Evolutionary conservation across 2,329 filamentous ascomycete species (phyloP).

Genomic region (Nemania bipapillata): DNA sequence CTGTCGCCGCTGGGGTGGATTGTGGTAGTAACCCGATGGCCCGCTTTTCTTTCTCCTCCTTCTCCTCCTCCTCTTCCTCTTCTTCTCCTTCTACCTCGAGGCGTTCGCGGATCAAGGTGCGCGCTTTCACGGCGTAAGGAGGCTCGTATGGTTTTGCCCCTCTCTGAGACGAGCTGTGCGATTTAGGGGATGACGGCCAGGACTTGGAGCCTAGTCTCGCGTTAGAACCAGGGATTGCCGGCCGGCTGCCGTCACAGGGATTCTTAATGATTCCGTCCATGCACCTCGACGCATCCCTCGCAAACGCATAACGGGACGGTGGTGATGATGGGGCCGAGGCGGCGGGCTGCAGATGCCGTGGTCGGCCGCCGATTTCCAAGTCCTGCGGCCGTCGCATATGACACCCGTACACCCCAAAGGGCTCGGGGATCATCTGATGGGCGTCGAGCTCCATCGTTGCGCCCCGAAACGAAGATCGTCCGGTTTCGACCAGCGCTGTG

Average conservation of each 20-base stretch:
- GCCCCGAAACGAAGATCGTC: slow-evolving; percentile 15
- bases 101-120: background rate
- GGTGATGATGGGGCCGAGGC: slow-evolving; percentile 31
- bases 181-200: background rate
- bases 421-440: slow-evolving; percentile 38
- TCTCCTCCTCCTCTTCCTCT: background rate
- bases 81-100: background rate
- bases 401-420: slow-evolving; percentile 39
- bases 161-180: background rate
- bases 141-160: background rate
- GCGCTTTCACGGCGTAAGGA: background rate
- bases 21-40: background rate
- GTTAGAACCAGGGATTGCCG: background rate
- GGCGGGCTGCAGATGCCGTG: slow-evolving; percentile 33
- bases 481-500: background rate
- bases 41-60: background rate
- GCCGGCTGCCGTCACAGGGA: background rate
- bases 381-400: slow-evolving; percentile 35
- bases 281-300: slow-evolving; percentile 24
- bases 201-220: slow-evolving; percentile 5
- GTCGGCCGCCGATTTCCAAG: slow-evolving; percentile 31
- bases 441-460: slow-evolving; percentile 39
- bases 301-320: slow-evolving; percentile 28
- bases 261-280: slow-evolving; percentile 3
- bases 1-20: background rate